Evolutionary conservation across 768 basidiomycete genomes (phyloP).

Genomic region (Tricholoma sp.): DNA sequence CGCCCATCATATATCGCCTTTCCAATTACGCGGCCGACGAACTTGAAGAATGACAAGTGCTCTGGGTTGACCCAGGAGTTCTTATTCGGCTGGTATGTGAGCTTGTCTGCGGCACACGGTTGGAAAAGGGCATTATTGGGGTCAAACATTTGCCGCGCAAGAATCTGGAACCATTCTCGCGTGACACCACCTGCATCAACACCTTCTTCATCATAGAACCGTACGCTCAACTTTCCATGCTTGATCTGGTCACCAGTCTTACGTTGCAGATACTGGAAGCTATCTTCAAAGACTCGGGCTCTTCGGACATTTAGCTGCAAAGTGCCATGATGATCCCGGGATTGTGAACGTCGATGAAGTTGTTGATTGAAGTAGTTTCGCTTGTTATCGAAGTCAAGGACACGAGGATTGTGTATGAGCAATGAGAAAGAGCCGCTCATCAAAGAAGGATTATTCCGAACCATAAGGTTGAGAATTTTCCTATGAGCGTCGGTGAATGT

Average conservation of each 20-base stretch:
- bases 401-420: constrained; percentile 90
- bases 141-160: constrained; percentile 98
- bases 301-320: constrained; percentile 87
- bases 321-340: constrained; percentile 76
- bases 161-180: constrained; percentile 97
- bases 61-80: constrained; percentile 93
- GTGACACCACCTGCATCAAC: constrained; percentile 98
- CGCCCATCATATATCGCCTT: constrained; percentile 98
- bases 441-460: constrained; percentile 94
- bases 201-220: constrained; percentile 96
- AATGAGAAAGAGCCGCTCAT: constrained; percentile 99
- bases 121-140: constrained; percentile 98
- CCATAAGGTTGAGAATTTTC: constrained; percentile 94
- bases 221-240: constrained; percentile 92
- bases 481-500: constrained; percentile 91
- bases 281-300: constrained; percentile 94
- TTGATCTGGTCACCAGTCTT: constrained; percentile 96
- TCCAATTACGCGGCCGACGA: constrained; percentile 95
- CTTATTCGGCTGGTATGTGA: constrained; percentile 95
- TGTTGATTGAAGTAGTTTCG: constrained; percentile 94
- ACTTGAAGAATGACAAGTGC: constrained; percentile 97
- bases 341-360: constrained; percentile 76
- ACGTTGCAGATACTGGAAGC: constrained; percentile 86
- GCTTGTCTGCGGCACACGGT: constrained; percentile 90
- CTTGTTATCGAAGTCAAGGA: constrained; percentile 99